phyloP scores from a whole-genome alignment of 805 yeast genomes.

The Metschnikowia hibisci region DNA sequence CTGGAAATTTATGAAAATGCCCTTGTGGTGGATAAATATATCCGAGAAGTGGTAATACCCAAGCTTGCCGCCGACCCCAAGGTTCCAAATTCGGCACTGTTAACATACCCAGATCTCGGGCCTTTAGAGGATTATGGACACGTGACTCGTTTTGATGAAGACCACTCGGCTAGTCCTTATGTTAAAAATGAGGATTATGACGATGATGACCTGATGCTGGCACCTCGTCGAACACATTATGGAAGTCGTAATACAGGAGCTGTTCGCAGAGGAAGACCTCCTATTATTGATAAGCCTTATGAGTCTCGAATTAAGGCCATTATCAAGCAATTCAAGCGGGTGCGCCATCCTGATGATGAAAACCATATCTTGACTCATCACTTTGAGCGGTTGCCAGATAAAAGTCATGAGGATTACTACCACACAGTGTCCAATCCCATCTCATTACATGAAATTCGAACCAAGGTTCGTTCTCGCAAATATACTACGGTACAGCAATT shows the following conservation, averaged over 20 bases:
- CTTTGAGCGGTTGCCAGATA: constrained; percentile 83
- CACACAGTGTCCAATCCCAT: constrained; percentile 54
- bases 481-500: constrained; percentile 74
- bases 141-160: constrained; percentile 11
- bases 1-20: constrained; percentile 70
- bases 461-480: constrained; percentile 80
- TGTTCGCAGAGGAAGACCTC: constrained; percentile 83
- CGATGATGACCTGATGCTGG: constrained; percentile 16
- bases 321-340: constrained; percentile 74
- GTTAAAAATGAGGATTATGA: constrained; percentile 15
- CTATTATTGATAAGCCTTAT: constrained; percentile 84
- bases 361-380: constrained; percentile 51
- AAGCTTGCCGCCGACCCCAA: constrained; percentile 41
- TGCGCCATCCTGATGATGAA: constrained; percentile 48
- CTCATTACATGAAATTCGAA: constrained; percentile 67
- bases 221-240: constrained; percentile 4
- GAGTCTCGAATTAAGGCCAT: constrained; percentile 90
- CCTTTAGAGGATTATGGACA: constrained; percentile 37
- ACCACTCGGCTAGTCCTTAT: constrained; percentile 12
- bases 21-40: constrained; percentile 49
- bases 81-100: constrained; percentile 30
- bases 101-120: constrained; percentile 63
- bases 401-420: constrained; percentile 52
- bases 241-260: constrained; percentile 34
- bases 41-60: constrained; percentile 47